Evolutionary conservation across 1,284 basidiomycete species (phyloP).

Genomic region (Cryptococcus jaspeensis): DNA sequence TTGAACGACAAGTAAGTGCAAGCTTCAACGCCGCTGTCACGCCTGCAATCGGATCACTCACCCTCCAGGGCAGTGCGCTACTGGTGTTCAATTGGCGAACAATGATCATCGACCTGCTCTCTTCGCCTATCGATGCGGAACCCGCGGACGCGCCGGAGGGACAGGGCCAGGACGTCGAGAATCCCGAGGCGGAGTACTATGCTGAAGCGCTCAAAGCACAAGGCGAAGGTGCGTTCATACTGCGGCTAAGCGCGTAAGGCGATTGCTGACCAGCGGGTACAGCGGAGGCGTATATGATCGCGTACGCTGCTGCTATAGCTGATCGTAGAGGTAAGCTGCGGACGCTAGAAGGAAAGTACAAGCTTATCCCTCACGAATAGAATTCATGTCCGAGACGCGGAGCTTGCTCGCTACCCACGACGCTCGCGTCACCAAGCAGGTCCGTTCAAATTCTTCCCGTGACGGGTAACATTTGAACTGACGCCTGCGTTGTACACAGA

Average conservation of each 20-base stretch:
- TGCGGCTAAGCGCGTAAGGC: neutral
- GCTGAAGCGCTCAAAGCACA: conserved; percentile 45
- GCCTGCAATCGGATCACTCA: no score
- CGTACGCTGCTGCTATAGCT: conserved; percentile 43
- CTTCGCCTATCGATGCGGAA: conserved; percentile 36
- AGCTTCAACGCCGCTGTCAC: neutral
- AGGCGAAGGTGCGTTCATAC: conserved; percentile 32
- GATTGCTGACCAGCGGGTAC: conserved; percentile 7
- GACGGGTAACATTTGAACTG: no score
- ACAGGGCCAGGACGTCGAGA: conserved; percentile 28
- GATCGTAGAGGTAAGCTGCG: conserved; percentile 41
- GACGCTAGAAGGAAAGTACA: neutral
- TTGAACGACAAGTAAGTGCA: conserved; percentile 44
- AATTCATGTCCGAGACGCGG: conserved; percentile 44
- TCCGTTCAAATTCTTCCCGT: conserved; percentile 3
- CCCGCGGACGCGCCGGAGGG: conserved; percentile 16
- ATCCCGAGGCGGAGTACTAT: conserved; percentile 48
- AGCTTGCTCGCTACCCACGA: conserved; percentile 37
- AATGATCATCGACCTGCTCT: conserved; percentile 38
- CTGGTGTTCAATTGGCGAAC: conserved; percentile 42
- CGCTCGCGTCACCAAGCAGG: conserved; percentile 31
- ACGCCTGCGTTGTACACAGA: conserved; percentile 13
- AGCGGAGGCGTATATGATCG: conserved; percentile 46
- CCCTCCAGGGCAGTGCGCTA: conserved; percentile 33
- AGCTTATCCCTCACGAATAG: conserved; percentile 16